A percentile compares a stretch with the other conserved stretches of the same genome.
These are phyloP conservation scores for Cornus controversa DNA, from an alignment of 148 eudicot genomes.

Conservation along the genomic window DNA sequence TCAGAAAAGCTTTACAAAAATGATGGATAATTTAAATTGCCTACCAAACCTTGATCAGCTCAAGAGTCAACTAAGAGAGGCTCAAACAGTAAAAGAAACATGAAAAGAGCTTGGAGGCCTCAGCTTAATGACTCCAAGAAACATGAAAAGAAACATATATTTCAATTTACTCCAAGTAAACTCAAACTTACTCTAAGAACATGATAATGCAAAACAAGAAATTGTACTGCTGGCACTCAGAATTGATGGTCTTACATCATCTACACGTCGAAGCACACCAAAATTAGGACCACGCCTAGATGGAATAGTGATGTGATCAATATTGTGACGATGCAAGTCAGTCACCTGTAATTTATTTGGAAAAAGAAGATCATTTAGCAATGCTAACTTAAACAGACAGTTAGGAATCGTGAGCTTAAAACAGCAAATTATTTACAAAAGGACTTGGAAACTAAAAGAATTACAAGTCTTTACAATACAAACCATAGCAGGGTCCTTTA, in stretches of 20 bases:
- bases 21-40: too few relatives aligned
- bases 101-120: background rate
- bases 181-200: background rate
- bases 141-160: background rate
- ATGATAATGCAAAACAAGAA: background rate
- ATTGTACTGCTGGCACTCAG: background rate
- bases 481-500: background rate
- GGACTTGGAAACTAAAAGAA: background rate
- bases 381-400: conserved; percentile 1
- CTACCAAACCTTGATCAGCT: background rate
- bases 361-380: background rate
- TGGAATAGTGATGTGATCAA: conserved; percentile 88
- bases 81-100: background rate
- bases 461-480: background rate
- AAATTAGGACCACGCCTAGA: conserved; percentile 62
- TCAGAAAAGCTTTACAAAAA: too few relatives aligned
- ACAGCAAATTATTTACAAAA: background rate
- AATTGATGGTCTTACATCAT: conserved; percentile 63
- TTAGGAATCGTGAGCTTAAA: background rate
- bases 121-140: background rate
- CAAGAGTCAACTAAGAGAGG: background rate
- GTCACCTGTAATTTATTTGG: conserved; percentile 50
- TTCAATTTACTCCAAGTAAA: background rate
- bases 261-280: conserved; percentile 83
- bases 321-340: conserved; percentile 89